phyloP scores from a whole-genome alignment of 768 basidiomycete species.

The Suillus alpinus region DNA sequence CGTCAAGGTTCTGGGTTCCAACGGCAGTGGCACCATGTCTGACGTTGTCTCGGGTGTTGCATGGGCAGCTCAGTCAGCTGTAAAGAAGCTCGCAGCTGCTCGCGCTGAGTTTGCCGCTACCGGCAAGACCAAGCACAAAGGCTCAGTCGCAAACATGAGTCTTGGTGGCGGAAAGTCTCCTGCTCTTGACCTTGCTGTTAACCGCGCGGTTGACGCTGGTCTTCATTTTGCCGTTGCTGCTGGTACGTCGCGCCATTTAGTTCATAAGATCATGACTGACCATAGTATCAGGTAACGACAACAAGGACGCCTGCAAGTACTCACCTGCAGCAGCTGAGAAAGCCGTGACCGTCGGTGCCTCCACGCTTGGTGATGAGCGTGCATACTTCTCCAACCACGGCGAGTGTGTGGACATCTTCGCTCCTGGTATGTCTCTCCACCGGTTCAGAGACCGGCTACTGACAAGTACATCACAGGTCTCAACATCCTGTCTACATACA shows the following conservation, averaged over 20 bases:
- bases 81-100: slow-evolving; percentile 56
- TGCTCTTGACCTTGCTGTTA: slow-evolving; percentile 80
- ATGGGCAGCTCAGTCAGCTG: slow-evolving; percentile 64
- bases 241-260: slow-evolving; percentile 45
- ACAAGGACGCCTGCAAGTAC: slow-evolving; percentile 87
- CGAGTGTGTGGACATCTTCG: slow-evolving; percentile 88
- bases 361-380: slow-evolving; percentile 74
- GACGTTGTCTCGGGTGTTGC: slow-evolving; percentile 89
- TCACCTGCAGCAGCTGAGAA: slow-evolving; percentile 89
- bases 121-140: slow-evolving; percentile 83
- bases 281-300: slow-evolving; percentile 60
- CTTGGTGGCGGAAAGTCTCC: slow-evolving; percentile 93
- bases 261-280: neutral
- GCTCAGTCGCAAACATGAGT: slow-evolving; percentile 96
- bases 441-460: neutral
- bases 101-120: slow-evolving; percentile 64
- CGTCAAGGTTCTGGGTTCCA: slow-evolving; percentile 92
- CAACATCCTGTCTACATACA: slow-evolving; percentile 90
- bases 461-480: slow-evolving; percentile 41
- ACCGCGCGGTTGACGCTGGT: slow-evolving; percentile 78
- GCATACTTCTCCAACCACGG: slow-evolving; percentile 95
- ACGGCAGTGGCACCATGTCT: slow-evolving; percentile 92
- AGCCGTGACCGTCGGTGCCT: slow-evolving; percentile 93
- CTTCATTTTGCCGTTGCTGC: slow-evolving; percentile 98
- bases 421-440: slow-evolving; percentile 52